Conservation (phyloP, 2,329 filamentous ascomycete species). For the Cordyceps cicadae region DNA sequence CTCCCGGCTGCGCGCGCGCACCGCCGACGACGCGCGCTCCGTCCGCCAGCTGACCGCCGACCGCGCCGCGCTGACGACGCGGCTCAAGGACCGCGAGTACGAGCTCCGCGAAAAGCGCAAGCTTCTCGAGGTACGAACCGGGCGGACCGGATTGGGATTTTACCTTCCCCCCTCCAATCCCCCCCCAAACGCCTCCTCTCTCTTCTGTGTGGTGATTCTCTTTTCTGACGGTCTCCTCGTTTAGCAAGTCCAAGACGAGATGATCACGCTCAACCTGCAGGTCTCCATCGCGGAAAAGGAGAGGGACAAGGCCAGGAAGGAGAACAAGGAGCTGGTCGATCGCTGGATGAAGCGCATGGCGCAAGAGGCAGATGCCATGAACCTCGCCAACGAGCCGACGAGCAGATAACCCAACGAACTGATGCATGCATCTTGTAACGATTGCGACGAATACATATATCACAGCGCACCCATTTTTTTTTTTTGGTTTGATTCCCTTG, state of each 20-base stretch:
- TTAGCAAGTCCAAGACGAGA: conserved; percentile 82
- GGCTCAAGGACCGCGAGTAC: conserved; percentile 72
- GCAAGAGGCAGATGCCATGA: conserved; percentile 82
- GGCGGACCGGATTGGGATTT: neutral
- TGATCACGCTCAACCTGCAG: conserved; percentile 79
- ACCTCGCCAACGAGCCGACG: conserved; percentile 49
- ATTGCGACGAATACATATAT: neutral
- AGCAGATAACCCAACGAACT: neutral
- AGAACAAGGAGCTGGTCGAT: conserved; percentile 84
- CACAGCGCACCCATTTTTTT: neutral
- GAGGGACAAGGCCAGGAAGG: conserved; percentile 61
- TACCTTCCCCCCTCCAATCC: neutral
- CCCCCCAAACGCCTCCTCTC: no score
- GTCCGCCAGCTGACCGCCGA: conserved; percentile 57
- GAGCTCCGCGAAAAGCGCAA: conserved; percentile 79
- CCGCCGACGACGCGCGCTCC: conserved; percentile 49
- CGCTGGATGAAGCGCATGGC: conserved; percentile 87
- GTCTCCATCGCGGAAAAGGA: conserved; percentile 77
- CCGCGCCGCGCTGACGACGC: conserved; percentile 51
- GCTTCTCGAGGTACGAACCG: conserved; percentile 55
- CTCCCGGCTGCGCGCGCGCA: conserved; percentile 50
- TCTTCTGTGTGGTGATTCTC: neutral
- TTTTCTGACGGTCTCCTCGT: neutral
- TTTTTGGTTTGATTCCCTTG: neutral
- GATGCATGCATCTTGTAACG: neutral